phyloP scores from a whole-genome alignment of 2,329 filamentous ascomycete species.

The Neonectria ditissima region DNA sequence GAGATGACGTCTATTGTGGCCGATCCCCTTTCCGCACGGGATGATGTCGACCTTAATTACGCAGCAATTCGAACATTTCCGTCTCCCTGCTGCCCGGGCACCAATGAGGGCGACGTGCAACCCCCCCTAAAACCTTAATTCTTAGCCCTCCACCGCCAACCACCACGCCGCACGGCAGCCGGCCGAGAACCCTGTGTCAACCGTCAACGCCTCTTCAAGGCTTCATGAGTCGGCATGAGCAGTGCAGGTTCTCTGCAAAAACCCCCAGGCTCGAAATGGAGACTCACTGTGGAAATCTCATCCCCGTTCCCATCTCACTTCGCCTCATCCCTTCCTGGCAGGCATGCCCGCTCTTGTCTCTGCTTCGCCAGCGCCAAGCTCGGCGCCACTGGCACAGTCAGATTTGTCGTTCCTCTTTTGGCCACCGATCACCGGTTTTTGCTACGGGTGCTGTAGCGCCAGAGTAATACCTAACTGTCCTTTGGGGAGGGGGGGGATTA shows the following conservation, averaged over 20 bases:
- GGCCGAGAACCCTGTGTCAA: slow-evolving; percentile 15
- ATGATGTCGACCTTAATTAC: background rate
- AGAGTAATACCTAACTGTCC: background rate
- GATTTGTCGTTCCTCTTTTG: slow-evolving; percentile 7
- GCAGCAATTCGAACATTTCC: background rate
- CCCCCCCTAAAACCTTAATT: slow-evolving; percentile 22
- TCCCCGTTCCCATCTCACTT: background rate
- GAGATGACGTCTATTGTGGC: slow-evolving; percentile 11
- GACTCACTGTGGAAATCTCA: no score
- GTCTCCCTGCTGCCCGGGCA: no score
- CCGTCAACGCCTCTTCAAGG: background rate
- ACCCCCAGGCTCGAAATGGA: background rate
- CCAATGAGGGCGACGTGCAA: background rate
- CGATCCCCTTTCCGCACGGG: background rate
- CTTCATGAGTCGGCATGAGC: background rate
- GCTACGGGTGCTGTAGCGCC: background rate
- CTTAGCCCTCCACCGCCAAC: slow-evolving; percentile 1
- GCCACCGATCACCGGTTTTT: background rate
- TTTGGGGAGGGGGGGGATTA: background rate
- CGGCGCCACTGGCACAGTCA: slow-evolving; percentile 17
- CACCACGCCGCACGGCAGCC: background rate
- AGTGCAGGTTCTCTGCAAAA: background rate
- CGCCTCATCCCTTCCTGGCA: background rate
- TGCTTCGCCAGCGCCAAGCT: background rate
- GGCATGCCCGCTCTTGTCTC: background rate